Evolutionary conservation across 768 basidiomycete genomes (phyloP).

Genomic region (Hygrophorus russula): DNA sequence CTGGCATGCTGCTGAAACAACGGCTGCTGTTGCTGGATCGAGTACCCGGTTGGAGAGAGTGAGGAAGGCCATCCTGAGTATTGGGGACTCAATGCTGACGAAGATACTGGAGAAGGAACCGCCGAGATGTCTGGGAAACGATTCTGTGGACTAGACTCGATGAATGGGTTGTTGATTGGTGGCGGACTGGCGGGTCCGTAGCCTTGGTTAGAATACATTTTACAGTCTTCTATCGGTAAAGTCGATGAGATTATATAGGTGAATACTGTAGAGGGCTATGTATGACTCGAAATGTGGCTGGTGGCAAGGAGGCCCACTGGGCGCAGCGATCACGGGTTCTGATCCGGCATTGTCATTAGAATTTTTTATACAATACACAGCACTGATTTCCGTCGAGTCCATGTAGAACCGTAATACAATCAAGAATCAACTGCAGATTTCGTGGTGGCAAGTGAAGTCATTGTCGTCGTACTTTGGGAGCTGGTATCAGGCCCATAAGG

Average conservation of each 20-base stretch:
- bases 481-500: conserved; percentile 62
- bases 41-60: conserved; percentile 16
- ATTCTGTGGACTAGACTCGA: conserved; percentile 32
- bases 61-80: conserved; percentile 28
- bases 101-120: conserved; percentile 7
- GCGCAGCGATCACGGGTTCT: too few relatives aligned
- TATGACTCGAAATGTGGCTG: too few relatives aligned
- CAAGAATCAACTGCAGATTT: background rate
- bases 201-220: conserved; percentile 30
- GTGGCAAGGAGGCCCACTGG: too few relatives aligned
- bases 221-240: background rate
- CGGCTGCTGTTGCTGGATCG: conserved; percentile 26
- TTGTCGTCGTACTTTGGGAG: conserved; percentile 32
- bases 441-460: background rate
- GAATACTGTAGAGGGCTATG: too few relatives aligned
- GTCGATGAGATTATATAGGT: too few relatives aligned
- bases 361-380: conserved; percentile 2
- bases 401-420: background rate
- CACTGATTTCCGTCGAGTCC: too few relatives aligned
- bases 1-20: conserved; percentile 21
- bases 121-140: conserved; percentile 58
- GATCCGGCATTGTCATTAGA: too few relatives aligned
- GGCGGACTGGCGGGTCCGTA: conserved; percentile 26
- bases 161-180: conserved; percentile 59
- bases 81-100: conserved; percentile 16